These are phyloP conservation scores for Fusarium vanettenii DNA, from an alignment of 2,329 filamentous ascomycete genomes.

Conservation along the genomic window DNA sequence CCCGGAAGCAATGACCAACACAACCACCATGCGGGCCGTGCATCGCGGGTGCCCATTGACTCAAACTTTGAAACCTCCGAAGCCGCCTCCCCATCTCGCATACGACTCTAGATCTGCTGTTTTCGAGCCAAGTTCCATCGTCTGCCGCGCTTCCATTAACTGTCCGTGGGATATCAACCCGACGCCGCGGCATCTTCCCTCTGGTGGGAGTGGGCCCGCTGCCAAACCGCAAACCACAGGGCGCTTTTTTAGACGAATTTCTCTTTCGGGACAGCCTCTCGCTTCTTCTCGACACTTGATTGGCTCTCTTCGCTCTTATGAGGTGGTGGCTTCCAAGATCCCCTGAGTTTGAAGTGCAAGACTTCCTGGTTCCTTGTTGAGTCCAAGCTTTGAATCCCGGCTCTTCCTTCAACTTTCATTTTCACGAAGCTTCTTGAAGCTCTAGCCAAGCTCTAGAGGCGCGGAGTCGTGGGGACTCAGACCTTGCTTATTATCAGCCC, in stretches of 20 bases:
- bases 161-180: conserved; percentile 24
- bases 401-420: neutral
- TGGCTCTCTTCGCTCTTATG: conserved; percentile 16
- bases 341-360: neutral
- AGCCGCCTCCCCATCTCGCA: conserved; percentile 23
- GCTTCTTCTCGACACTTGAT: conserved; percentile 22
- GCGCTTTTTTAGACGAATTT: conserved; percentile 40
- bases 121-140: neutral
- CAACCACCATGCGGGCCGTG: conserved; percentile 34
- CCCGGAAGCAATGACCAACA: conserved; percentile 10
- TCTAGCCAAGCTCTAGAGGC: neutral
- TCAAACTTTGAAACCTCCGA: conserved; percentile 20
- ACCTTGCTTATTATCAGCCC: neutral
- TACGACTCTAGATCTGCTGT: conserved; percentile 30
- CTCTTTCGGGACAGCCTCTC: conserved; percentile 38
- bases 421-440: neutral
- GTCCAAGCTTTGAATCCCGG: conserved; percentile 9
- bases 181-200: conserved; percentile 4
- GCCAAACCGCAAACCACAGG: conserved; percentile 37
- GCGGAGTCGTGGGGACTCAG: conserved; percentile 13
- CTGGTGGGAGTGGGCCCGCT: conserved; percentile 26
- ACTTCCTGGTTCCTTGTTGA: conserved; percentile 5
- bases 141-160: conserved; percentile 13
- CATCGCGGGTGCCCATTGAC: conserved; percentile 15
- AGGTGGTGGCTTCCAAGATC: conserved; percentile 2